These are phyloP conservation scores for Nepenthes gracilis DNA, from an alignment of 148 eudicot genomes.

Conservation along the genomic window DNA sequence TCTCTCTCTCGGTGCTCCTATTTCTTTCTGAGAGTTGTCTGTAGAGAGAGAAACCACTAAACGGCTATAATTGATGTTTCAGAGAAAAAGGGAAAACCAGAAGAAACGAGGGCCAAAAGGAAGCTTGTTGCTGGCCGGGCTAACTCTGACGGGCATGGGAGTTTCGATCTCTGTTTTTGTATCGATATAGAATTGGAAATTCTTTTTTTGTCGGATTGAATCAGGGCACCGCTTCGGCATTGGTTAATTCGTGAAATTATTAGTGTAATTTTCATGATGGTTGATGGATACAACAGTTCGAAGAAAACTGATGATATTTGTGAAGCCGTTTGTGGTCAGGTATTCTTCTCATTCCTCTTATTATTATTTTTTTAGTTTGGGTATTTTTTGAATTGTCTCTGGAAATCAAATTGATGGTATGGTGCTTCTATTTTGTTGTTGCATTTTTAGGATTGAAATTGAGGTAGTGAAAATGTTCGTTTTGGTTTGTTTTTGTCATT, in stretches of 20 bases:
- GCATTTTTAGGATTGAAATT: too few species aligned
- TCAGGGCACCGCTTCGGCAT: too few species aligned
- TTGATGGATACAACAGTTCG: slow-evolving; percentile 35
- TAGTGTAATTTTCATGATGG: slow-evolving; percentile 13
- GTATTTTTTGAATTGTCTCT: neutral
- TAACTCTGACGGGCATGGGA: neutral
- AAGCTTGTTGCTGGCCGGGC: neutral
- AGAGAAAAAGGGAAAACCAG: neutral
- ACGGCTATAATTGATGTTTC: slow-evolving; percentile 19
- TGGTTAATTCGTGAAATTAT: neutral
- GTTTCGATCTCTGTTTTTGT: too few species aligned
- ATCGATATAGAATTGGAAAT: too few species aligned
- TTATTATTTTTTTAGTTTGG: neutral
- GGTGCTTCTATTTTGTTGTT: too few species aligned
- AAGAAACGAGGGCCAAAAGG: neutral
- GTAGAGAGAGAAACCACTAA: slow-evolving; percentile 9
- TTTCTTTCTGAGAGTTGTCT: too few species aligned
- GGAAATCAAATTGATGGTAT: too few species aligned
- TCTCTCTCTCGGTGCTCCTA: too few species aligned
- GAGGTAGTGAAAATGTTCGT: too few species aligned
- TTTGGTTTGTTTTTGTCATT: too few species aligned
- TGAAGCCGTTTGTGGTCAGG: slow-evolving; percentile 51
- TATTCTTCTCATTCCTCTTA: slow-evolving; percentile 6
- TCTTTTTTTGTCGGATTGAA: too few species aligned
- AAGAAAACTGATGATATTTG: slow-evolving; percentile 61